Evolutionary conservation across 371 early-diverging fungal species (phyloP).

Genomic region (Mucor mucedo): DNA sequence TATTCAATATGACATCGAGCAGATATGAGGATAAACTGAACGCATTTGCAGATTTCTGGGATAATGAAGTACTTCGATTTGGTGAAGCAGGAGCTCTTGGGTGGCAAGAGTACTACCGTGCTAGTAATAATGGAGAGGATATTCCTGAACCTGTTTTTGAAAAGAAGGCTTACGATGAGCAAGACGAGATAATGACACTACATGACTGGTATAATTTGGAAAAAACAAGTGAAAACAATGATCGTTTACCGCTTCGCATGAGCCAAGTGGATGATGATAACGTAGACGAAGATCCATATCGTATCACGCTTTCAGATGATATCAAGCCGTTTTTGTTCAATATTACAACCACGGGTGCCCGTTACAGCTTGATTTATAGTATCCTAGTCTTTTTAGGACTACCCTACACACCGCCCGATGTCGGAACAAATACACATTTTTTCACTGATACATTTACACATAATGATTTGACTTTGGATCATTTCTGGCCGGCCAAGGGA

Average conservation of each 20-base stretch:
- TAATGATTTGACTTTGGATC: slow-evolving; percentile 43
- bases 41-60: slow-evolving; percentile 79
- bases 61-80: slow-evolving; percentile 74
- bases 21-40: slow-evolving; percentile 56
- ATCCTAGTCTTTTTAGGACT: slow-evolving; percentile 62
- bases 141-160: slow-evolving; percentile 1
- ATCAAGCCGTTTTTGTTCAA: slow-evolving; percentile 65
- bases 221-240: slow-evolving; percentile 19
- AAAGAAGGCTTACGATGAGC: background rate
- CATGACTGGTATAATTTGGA: slow-evolving; percentile 20
- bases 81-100: slow-evolving; percentile 77
- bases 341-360: slow-evolving; percentile 45
- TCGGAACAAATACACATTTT: slow-evolving; percentile 56
- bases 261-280: slow-evolving; percentile 25
- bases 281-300: slow-evolving; percentile 71
- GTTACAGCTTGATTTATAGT: slow-evolving; percentile 52
- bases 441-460: slow-evolving; percentile 63
- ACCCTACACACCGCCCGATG: slow-evolving; percentile 56
- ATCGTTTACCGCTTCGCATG: slow-evolving; percentile 40
- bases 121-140: slow-evolving; percentile 28
- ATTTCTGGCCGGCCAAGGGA: slow-evolving; percentile 40
- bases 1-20: slow-evolving; percentile 18
- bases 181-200: slow-evolving; percentile 3
- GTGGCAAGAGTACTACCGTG: slow-evolving; percentile 48
- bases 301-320: slow-evolving; percentile 77